Evolutionary conservation across 805 yeast species (phyloP).

Genomic region (Lipomyces starkeyi): DNA sequence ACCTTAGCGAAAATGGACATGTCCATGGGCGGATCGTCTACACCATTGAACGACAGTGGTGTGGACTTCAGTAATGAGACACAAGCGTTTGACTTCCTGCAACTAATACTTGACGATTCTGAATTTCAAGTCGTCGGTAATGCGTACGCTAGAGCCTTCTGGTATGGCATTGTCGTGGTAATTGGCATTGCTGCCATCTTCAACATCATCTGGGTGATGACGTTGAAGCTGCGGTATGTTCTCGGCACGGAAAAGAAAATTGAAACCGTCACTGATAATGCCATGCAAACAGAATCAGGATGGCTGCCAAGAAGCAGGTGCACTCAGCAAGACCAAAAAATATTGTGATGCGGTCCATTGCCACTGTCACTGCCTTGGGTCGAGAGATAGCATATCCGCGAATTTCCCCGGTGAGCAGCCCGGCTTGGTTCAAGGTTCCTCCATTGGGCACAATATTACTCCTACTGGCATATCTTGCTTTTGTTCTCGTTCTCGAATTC

Average conservation of each 20-base stretch:
- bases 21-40: too few relatives aligned
- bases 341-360: not conserved
- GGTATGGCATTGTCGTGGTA: constrained; percentile 16
- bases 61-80: constrained; percentile 1
- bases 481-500: constrained; percentile 4
- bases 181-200: constrained; percentile 10
- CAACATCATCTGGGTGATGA: constrained; percentile 9
- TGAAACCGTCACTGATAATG: too few relatives aligned
- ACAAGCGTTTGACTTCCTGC: constrained; percentile 5
- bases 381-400: constrained; percentile 10
- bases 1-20: too few relatives aligned
- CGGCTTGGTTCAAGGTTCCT: constrained; percentile 1
- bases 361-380: constrained; percentile 5
- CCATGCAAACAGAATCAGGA: not conserved
- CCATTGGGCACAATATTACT: not conserved
- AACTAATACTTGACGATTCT: constrained; percentile 8
- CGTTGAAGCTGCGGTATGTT: constrained; percentile 10
- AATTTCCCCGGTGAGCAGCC: not conserved
- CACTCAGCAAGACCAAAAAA: not conserved
- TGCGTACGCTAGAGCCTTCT: constrained; percentile 12
- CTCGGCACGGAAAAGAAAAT: not conserved
- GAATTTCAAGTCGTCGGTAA: constrained; percentile 8
- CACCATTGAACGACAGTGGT: not conserved
- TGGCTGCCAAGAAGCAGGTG: constrained; percentile 5
- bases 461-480: constrained; percentile 6